Evolutionary conservation across 352 stramenopile species (phyloP).

Genomic region (Phytopythium sindhum): DNA sequence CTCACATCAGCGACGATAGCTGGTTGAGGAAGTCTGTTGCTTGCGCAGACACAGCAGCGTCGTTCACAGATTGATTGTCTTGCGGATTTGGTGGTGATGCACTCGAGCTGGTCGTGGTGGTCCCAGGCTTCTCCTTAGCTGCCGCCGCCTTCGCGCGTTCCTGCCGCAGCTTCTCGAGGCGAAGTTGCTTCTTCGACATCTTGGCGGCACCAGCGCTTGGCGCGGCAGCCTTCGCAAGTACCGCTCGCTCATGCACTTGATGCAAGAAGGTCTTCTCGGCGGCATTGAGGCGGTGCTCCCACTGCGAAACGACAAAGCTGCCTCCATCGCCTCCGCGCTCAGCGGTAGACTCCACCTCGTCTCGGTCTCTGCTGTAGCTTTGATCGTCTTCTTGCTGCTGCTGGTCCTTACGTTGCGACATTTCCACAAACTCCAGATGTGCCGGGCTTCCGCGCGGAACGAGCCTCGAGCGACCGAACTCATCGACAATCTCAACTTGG

Average conservation of each 20-base stretch:
- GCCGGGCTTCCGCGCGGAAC: conserved; percentile 1
- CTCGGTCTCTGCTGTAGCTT: conserved; percentile 2
- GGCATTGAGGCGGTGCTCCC: conserved; percentile 68
- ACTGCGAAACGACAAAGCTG: conserved; percentile 79
- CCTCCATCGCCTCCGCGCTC: conserved; percentile 9
- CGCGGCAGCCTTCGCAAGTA: conserved; percentile 37
- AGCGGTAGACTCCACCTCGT: neutral
- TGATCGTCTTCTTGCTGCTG: neutral
- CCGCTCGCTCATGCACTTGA: conserved; percentile 55
- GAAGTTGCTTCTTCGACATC: conserved; percentile 59
- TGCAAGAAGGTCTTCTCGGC: conserved; percentile 61
- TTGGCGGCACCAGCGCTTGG: conserved; percentile 21
- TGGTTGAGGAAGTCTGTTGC: conserved; percentile 63
- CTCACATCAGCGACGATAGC: conserved; percentile 40
- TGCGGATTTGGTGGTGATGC: neutral
- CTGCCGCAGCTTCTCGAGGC: conserved; percentile 54
- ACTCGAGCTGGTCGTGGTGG: neutral
- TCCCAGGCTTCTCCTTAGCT: neutral
- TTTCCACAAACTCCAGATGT: neutral
- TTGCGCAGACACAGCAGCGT: conserved; percentile 37
- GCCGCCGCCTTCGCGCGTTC: conserved; percentile 20
- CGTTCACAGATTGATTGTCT: neutral
- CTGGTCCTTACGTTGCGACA: neutral
- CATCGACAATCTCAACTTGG: conserved; percentile 41
- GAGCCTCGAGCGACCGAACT: conserved; percentile 57